Conservation (phyloP, 129 eudicot genomes). For the Flaveria linearis region DNA sequence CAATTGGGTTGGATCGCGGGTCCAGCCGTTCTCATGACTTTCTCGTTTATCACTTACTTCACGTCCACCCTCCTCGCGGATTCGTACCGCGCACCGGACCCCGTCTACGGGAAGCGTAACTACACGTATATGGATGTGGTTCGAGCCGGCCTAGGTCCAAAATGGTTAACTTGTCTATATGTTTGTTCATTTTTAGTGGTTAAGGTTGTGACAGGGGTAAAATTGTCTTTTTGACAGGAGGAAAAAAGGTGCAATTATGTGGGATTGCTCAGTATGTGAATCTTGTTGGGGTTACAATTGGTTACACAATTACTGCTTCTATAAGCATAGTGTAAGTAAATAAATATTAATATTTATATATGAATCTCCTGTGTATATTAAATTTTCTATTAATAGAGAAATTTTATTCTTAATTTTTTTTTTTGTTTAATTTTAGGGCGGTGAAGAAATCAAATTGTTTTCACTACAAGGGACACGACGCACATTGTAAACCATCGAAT, state of each 20-base stretch:
- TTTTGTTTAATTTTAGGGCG: slow-evolving; percentile 50
- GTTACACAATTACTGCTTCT: slow-evolving; percentile 94
- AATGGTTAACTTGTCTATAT: not conserved
- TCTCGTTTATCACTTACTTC: slow-evolving; percentile 74
- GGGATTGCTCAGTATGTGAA: slow-evolving; percentile 84
- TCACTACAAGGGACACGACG: slow-evolving; percentile 58
- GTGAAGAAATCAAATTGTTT: slow-evolving; percentile 74
- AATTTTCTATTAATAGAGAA: no score
- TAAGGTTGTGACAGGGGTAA: not conserved
- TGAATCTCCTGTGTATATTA: not conserved
- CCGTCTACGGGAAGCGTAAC: slow-evolving; percentile 65
- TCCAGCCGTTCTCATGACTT: slow-evolving; percentile 56
- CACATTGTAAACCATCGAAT: slow-evolving; percentile 46
- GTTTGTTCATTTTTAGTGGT: not conserved
- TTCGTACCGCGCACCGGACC: slow-evolving; percentile 71
- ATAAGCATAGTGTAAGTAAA: slow-evolving; percentile 88
- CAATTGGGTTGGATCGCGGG: slow-evolving; percentile 93
- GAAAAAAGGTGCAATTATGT: slow-evolving; percentile 72
- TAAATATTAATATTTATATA: not conserved
- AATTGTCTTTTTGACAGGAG: slow-evolving; percentile 54
- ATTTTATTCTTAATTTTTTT: not conserved
- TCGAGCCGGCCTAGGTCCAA: slow-evolving; percentile 61
- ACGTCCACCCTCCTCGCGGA: slow-evolving; percentile 78
- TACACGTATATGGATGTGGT: slow-evolving; percentile 92
- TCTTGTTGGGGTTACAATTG: slow-evolving; percentile 79